phyloP scores from a whole-genome alignment of 1,284 basidiomycete species.

The Trichosporon faecale region DNA sequence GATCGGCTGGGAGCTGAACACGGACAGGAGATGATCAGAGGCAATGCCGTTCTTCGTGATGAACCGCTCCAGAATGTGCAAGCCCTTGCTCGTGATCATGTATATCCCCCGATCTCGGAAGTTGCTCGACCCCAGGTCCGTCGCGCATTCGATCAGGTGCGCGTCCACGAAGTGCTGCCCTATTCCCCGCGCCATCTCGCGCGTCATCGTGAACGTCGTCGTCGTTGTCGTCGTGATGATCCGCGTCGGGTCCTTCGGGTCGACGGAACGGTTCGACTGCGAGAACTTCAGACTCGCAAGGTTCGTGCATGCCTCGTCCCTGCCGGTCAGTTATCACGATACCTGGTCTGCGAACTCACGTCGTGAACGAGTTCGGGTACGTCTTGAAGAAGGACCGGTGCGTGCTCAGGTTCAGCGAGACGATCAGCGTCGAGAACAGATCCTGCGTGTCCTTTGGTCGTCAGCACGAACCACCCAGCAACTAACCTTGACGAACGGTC shows the following conservation, averaged over 20 bases:
- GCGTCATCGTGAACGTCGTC: slow-evolving; percentile 98
- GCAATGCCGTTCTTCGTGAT: slow-evolving; percentile 97
- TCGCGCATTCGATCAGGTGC: slow-evolving; percentile 92
- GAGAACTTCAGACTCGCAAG: slow-evolving; percentile 96
- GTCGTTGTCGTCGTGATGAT: slow-evolving; percentile 99
- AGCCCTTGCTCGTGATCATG: slow-evolving; percentile 91
- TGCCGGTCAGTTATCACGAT: slow-evolving; percentile 43
- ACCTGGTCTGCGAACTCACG: slow-evolving; percentile 64
- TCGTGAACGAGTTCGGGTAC: slow-evolving; percentile 92
- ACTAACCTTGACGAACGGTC: slow-evolving; percentile 84
- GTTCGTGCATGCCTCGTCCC: slow-evolving; percentile 92
- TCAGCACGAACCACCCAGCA: slow-evolving; percentile 3
- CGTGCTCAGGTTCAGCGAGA: slow-evolving; percentile 81
- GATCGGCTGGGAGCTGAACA: slow-evolving; percentile 91
- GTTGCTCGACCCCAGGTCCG: slow-evolving; percentile 76
- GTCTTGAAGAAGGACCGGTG: slow-evolving; percentile 96
- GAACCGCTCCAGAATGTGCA: slow-evolving; percentile 97
- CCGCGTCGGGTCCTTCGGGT: slow-evolving; percentile 93
- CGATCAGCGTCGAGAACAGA: slow-evolving; percentile 93
- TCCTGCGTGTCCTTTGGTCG: slow-evolving; percentile 84
- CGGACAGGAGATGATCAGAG: slow-evolving; percentile 77
- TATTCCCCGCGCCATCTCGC: slow-evolving; percentile 99
- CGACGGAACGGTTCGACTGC: slow-evolving; percentile 95
- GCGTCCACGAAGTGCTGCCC: slow-evolving; percentile 99
- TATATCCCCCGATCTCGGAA: slow-evolving; percentile 99